Evolutionary conservation across 106 monocot species (phyloP), one percentile per base, ranked within the genome.

Genomic region (Allium cepa): DNA sequence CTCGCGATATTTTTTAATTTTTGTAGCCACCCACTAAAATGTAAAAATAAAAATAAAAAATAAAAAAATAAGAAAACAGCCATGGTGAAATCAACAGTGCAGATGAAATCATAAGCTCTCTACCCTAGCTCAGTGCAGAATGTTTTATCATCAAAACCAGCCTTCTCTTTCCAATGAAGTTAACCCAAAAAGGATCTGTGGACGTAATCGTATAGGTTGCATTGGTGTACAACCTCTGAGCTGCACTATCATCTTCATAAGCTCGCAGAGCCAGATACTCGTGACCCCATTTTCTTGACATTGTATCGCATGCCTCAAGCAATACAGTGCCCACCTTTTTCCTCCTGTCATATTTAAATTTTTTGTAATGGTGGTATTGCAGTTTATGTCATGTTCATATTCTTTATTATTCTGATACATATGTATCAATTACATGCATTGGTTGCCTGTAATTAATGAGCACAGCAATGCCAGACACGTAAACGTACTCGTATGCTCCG

Each of bases 391-490:
- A 17, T 16, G 26, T 58, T 11, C 15, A 58, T 58, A 8, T 8
- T 60, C 7, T 22, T 17, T 26, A 17, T 60, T 55, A 12, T 55
- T 12, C 5, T 63, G 63, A 46, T 46, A 47, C 10, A 47, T 26
- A 22, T 22, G 22, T 22, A 22, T 22, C 22, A 22, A 22, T 22
- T 22, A 22, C 1, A 1, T 22, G 22, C 22, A 22, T 22, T 22
- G 56, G 7, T 46, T 78, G 91, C 95, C 95, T 83, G 69, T 77
- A 91, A 11, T 82, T 81, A 22, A 66, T 76, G 22, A 82, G 83
- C 9, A 96, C 95, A 8, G 88, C 88, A 11, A 91, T 88, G 56
- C 95, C 95, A 74, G 95, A 96, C 13, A 96, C 76, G 68, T 88
- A 96, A 53, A 88, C 69, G 53, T 91, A 96, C 68, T 91, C 91